Evolutionary conservation across 257 asterid genomes (phyloP).

Genomic region (Osmanthus fragrans): DNA sequence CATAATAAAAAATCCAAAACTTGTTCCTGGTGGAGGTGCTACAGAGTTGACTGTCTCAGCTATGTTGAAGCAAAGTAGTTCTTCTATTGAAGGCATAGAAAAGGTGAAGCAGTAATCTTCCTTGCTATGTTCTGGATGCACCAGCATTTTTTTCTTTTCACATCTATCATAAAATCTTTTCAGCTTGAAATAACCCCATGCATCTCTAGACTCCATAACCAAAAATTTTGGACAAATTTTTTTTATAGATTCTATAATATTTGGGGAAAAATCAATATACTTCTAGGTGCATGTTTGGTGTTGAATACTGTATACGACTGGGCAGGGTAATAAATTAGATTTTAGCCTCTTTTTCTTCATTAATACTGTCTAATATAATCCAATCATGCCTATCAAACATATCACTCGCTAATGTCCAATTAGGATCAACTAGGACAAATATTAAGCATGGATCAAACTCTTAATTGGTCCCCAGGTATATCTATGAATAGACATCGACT

Average conservation of each 20-base stretch:
- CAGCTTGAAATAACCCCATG: neutral
- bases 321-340: neutral
- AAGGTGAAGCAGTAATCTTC: constrained; percentile 46
- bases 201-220: neutral
- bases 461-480: neutral
- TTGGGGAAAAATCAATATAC: neutral
- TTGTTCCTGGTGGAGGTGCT: constrained; percentile 99
- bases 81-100: constrained; percentile 89
- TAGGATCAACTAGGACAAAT: neutral
- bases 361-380: neutral
- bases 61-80: constrained; percentile 79
- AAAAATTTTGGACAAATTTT: too few relatives aligned
- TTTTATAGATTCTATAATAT: neutral
- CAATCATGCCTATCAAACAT: neutral
- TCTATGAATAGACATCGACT: neutral
- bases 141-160: neutral
- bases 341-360: neutral
- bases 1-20: constrained; percentile 88
- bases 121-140: neutral
- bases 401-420: neutral
- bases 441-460: neutral
- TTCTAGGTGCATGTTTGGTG: neutral
- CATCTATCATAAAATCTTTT: neutral
- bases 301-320: neutral
- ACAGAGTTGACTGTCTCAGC: constrained; percentile 97